phyloP scores from a whole-genome alignment of 1,284 basidiomycete genomes.

The Chalciporus sp. region DNA sequence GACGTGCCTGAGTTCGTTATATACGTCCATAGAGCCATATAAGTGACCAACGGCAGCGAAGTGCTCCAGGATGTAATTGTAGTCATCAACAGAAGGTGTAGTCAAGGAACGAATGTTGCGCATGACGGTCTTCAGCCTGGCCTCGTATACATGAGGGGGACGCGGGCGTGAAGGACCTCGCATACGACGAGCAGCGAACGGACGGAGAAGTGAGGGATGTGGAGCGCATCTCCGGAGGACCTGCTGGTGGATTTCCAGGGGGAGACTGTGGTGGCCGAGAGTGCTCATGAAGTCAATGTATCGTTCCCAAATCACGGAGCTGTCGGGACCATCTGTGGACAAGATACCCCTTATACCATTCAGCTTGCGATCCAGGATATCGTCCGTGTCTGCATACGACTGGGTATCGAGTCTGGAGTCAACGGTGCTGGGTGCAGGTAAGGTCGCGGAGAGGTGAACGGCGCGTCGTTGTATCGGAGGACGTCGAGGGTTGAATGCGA shows the following conservation, averaged over 20 bases:
- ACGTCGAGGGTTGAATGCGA: conserved; percentile 9
- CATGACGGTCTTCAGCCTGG: conserved; percentile 64
- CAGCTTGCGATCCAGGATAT: conserved; percentile 31
- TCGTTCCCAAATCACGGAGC: conserved; percentile 56
- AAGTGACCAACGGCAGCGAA: conserved; percentile 73
- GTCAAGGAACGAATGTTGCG: conserved; percentile 64
- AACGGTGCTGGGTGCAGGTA: conserved; percentile 2
- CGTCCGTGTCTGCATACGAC: conserved; percentile 7
- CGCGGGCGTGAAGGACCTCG: conserved; percentile 37
- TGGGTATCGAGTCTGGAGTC: conserved; percentile 7
- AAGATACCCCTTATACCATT: conserved; percentile 37
- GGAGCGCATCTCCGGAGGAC: conserved; percentile 68
- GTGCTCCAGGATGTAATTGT: conserved; percentile 70
- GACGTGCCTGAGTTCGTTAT: conserved; percentile 53
- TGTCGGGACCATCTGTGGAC: conserved; percentile 35
- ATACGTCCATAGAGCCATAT: conserved; percentile 56
- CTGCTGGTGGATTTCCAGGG: conserved; percentile 63
- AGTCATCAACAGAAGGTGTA: conserved; percentile 61
- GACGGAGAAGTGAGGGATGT: conserved; percentile 46
- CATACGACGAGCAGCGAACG: conserved; percentile 41
- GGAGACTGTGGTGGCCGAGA: conserved; percentile 50
- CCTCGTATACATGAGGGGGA: conserved; percentile 55
- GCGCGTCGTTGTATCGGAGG: conserved; percentile 9
- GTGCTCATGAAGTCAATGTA: conserved; percentile 58
- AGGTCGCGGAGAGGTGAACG: conserved; percentile 12